These are phyloP conservation scores for Lycium barbarum DNA, from an alignment of 257 asterid genomes.

Conservation along the genomic window DNA sequence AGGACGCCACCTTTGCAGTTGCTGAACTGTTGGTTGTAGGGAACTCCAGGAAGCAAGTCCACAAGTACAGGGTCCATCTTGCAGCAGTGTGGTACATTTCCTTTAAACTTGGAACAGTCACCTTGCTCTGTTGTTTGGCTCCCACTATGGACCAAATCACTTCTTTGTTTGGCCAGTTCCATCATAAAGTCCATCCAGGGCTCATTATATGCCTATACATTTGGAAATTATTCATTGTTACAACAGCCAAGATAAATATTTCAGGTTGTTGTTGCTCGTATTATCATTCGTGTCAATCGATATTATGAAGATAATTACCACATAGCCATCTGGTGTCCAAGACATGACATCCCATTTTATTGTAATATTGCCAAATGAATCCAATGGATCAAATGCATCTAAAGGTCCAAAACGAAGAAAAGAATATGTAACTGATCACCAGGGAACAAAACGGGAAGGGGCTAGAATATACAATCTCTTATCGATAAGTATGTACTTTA, in stretches of 20 bases:
- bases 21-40: conserved; percentile 76
- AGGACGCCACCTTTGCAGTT: conserved; percentile 81
- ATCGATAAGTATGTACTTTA: neutral
- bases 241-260: conserved; percentile 54
- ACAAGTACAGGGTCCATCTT: conserved; percentile 59
- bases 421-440: neutral
- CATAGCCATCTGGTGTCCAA: conserved; percentile 81
- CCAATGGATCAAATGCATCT: conserved; percentile 79
- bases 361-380: conserved; percentile 79
- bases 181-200: conserved; percentile 75
- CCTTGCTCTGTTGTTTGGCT: conserved; percentile 88
- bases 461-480: neutral
- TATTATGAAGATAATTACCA: conserved; percentile 47
- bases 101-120: conserved; percentile 75
- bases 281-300: neutral
- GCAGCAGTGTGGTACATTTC: conserved; percentile 73
- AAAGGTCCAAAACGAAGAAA: neutral
- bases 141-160: conserved; percentile 81
- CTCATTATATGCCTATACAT: conserved; percentile 67
- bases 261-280: neutral
- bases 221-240: conserved; percentile 75
- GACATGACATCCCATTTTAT: conserved; percentile 80
- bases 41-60: conserved; percentile 77
- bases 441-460: neutral
- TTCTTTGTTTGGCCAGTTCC: conserved; percentile 83